Percentiles rank a stretch among this genome's conserved stretches.
phyloP scores from a whole-genome alignment of 1,139 yeast species.

The Lodderomyces orthopsilosis region DNA sequence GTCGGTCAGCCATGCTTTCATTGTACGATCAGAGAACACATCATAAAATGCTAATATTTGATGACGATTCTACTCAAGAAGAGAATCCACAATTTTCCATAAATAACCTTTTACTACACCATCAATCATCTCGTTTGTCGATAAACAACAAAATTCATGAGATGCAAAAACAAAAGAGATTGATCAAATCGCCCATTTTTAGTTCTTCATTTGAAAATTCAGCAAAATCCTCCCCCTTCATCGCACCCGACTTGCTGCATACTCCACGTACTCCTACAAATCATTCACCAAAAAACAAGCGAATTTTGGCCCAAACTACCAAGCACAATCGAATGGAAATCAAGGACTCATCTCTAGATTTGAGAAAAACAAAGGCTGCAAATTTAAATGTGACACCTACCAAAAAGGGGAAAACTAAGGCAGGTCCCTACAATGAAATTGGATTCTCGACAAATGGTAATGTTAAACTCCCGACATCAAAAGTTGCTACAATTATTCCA shows the following conservation, averaged over 20 bases:
- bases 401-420: constrained; percentile 8
- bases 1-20: constrained; percentile 56
- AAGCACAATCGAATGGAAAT: constrained; percentile 40
- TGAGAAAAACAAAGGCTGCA: constrained; percentile 27
- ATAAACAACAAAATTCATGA: constrained; percentile 32
- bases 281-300: constrained; percentile 3
- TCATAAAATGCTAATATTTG: constrained; percentile 37
- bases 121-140: constrained; percentile 39
- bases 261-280: constrained; percentile 8
- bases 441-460: constrained; percentile 55
- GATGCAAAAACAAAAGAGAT: constrained; percentile 17
- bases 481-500: constrained; percentile 49
- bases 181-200: constrained; percentile 10
- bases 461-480: constrained; percentile 47
- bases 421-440: constrained; percentile 5
- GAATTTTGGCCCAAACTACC: constrained; percentile 10
- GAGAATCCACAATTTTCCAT: constrained; percentile 43
- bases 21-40: constrained; percentile 43
- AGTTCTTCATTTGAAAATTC: constrained; percentile 6
- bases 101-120: constrained; percentile 39
- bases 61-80: constrained; percentile 21
- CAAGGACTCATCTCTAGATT: constrained; percentile 42
- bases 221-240: constrained; percentile 5
- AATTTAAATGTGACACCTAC: constrained; percentile 22
- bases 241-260: not conserved